Evolutionary conservation across 805 yeast genomes (phyloP), one percentile per base, ranked within the genome.

Genomic region (Kluyveromyces wickerhamii): DNA sequence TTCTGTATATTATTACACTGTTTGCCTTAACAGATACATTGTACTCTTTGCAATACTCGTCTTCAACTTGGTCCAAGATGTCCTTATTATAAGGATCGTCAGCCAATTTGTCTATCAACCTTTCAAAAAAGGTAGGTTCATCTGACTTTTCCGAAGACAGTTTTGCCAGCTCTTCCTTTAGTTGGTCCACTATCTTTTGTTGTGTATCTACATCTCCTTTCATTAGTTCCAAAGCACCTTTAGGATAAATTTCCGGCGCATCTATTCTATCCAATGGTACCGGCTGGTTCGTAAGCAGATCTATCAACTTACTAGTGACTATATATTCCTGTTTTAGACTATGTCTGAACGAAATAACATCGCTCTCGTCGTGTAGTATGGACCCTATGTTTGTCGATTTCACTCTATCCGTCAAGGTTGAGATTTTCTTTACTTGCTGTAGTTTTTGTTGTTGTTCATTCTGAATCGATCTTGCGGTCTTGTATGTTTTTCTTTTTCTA

Each of bases 321-420:
- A 50, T 42, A 29, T 47, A 50, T 26, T 54, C 52, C 29, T 45
- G 49, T 29, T 49, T 27, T 9, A 54, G 23, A 42, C 48, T 40
- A 11, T 47, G 37, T 13, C 60, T 40, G 32, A 47, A 57, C 6
- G 62, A 55, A 5, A 54, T 44, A 2, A 57, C 52, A 34, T 57
- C 62, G 36, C 59, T 54, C 32, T 54, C 58, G 40, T 57, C 62
- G 32, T 57, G 60, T 2, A 50, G 44, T 15, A 49, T 39, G 2
- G 49, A 35, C 10, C 44, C 45, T 1, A 51, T 40, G 18, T 47
- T 48, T 21, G 53, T 58, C 3, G 62, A 49, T 34, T 49, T 48
- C 25, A 55, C 38, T 29, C 59, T 41, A 15, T 45, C 42, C 13
- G 35, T 42, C 27, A 47, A 47, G 2, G 33, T 14, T n/a, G 25